Base-by-base conservation (phyloP, 768 basidiomycete species). In the Suillus fuscotomentosus region DNA sequence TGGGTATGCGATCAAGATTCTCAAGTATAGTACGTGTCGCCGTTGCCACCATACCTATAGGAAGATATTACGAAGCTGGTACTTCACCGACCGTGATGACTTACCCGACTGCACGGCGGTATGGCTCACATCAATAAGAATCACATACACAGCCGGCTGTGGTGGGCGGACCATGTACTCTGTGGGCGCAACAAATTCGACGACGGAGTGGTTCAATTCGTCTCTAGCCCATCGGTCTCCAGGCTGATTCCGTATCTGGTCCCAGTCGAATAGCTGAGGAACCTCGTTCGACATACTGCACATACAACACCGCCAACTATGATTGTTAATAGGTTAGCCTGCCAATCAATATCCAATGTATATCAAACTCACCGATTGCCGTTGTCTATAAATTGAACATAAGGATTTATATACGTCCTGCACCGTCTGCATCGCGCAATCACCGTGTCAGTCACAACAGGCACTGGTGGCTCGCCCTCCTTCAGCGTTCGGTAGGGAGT, bases 161-260 rank as follows among this genome's bases (percentile, higher is more conserved):
- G 97, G 97, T 6, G 97, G 91, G 68, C 97, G 91, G 73, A 96
- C 97, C 97, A 99, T 99, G 78, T 99, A 99, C 79, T 99, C 97
- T 0, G 95, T 97, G 7, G 97, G 96, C 1, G 97, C 97, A 61
- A 99, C 92, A 72, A 88, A 99, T 76, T 99, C 97, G 60, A 99
- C 94, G n/a, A 90, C 92, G 42, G 90, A 86, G 74, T 93, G 88
- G 71, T 97, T 99, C 60, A 99, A 83, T 79, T 99, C 97, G 1
- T 93, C 88, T 66, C 97, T 88, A 34, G 86, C 80, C 96, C 97
- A 99, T 62, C 97, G 82, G 77, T 99, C 97, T 14, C 94, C 96
- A 38, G 95, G 96, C 75, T 94, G 91, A 73, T 97, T 97, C 67
- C 87, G 88, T 61, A 83, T 86, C 76, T 95, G 93, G 75, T 99